Evolutionary conservation across 495 filamentous ascomycete species (phyloP), one percentile per base, ranked within the genome.

Genomic region (Aspergillus affinis): DNA sequence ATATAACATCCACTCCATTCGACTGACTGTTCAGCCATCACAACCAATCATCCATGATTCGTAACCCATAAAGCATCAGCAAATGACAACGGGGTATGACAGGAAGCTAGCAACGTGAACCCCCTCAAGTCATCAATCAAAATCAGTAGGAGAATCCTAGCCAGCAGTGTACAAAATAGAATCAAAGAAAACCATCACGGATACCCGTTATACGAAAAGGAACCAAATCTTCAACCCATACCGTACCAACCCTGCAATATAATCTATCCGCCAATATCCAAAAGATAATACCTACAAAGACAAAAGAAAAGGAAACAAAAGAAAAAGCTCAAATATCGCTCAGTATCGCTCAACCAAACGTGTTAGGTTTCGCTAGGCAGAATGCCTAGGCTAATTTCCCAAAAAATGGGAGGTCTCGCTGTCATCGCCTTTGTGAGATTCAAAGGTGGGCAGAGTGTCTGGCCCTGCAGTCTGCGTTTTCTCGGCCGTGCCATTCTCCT

Each of bases 11-110:
- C 19, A 29, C 21, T 44, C 49, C 50, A 50, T 45, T 50, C 51
- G 15, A 51, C 36, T 41, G 36, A 17, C 29, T 6, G 10, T 8
- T 7, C 36, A 41, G 36, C 36, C 36, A 41, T 15, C 36, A 41
- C 8, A 41, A 32, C 48, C 59, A 57, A 44, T 47, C 51, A 61
- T 64, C 66, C 64, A 65, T 67, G 60, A 70, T 59, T 70, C 68
- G 47, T 70, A 62, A 65, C 59, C 48, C 68, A 60, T 70, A 64
- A 62, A 64, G 57, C 63, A 65, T 62, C 30, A 50, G 59, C 51
- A 54, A 36, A 51, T 45, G 45, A 20, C 20, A 54, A 53, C 51
- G 50, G 64, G 64, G 64, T 66, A 66, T 66, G 64, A 59, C 48
- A 62, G 53, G 27, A 64, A 30, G 41, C 26, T 44, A 51, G 48